Evolutionary conservation across 495 filamentous ascomycete species (phyloP), one percentile per base, ranked within the genome.

Genomic region (Penicillium paradoxum): DNA sequence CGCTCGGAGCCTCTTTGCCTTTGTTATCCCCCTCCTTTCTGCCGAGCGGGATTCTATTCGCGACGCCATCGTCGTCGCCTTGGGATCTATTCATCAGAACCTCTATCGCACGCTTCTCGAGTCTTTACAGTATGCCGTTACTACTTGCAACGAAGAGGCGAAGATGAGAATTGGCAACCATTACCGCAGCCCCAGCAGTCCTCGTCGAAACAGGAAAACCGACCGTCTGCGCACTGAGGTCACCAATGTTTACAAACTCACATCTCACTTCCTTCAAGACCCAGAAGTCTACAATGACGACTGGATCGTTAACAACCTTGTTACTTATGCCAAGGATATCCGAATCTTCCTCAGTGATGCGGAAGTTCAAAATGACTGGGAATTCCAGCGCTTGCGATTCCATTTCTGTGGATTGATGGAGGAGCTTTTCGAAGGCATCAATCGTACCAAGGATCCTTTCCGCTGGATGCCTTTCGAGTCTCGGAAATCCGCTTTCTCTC

Each of bases 381-480:
- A 91, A 56, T 96, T 92, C 65, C 95, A 97, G 58, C 89, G 88
- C 56, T 73, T 98, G 38, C 82, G 93, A 22, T 86, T 88, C 27
- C 91, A 97, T 58, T 98, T 91, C 64, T 98, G 93, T 67, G 90
- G 92, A 1, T 73, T 98, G 38, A 83, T 96, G 70, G 92, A 97
- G 59, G 89, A 90, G 59, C 76, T 98, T 0, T 97, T 93, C 55
- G 90, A 96, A 56, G 89, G 89, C 11, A 86, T 96, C 54, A 96
- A 93, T 60, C 83, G 88, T 33, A 90, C 90, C 0, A 85, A 83
- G 55, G 89, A 96, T 57, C 86, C 91, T 4, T 84, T 87, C 2
- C 80, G 88, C 18, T 97, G 91, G 89, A 91, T 98, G 76, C 88
- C 95, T 0, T 98, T 98, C 56, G 93, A 97, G 64, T 87, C 90